phyloP scores from a whole-genome alignment of 768 basidiomycete genomes.

The Chalciporus chontae region DNA sequence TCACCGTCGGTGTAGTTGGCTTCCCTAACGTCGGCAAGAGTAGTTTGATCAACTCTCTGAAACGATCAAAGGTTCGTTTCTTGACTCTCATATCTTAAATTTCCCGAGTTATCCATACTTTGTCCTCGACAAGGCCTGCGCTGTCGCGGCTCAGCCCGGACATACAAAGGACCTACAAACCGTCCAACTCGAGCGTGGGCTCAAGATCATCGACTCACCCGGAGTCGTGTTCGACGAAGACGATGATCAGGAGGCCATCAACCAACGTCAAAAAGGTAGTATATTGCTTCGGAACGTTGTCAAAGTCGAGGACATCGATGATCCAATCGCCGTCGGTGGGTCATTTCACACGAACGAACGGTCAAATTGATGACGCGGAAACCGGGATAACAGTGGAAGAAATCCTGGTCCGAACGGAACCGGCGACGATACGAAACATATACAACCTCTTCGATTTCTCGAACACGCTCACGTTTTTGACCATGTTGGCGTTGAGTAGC shows the following conservation, averaged over 20 bases:
- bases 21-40: constrained; percentile 99
- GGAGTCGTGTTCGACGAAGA: constrained; percentile 94
- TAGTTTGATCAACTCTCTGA: constrained; percentile 88
- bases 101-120: no score
- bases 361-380: no score
- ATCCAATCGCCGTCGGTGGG: no score
- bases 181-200: constrained; percentile 86
- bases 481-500: constrained; percentile 79
- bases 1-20: constrained; percentile 92
- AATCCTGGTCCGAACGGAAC: constrained; percentile 71
- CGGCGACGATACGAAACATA: constrained; percentile 70
- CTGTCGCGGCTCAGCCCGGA: constrained; percentile 91
- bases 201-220: constrained; percentile 91
- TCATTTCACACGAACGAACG: no score
- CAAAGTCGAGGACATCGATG: no score
- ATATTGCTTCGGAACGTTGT: no score
- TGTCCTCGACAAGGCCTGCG: constrained; percentile 59
- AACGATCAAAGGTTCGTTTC: constrained; percentile 65
- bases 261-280: no score
- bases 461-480: constrained; percentile 78
- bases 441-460: constrained; percentile 79
- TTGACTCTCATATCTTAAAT: no score
- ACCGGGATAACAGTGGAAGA: constrained; percentile 64
- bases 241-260: constrained; percentile 44
- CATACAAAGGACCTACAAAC: constrained; percentile 92